phyloP scores from a whole-genome alignment of 2,329 filamentous ascomycete species.

The Sporothrix inflata region DNA sequence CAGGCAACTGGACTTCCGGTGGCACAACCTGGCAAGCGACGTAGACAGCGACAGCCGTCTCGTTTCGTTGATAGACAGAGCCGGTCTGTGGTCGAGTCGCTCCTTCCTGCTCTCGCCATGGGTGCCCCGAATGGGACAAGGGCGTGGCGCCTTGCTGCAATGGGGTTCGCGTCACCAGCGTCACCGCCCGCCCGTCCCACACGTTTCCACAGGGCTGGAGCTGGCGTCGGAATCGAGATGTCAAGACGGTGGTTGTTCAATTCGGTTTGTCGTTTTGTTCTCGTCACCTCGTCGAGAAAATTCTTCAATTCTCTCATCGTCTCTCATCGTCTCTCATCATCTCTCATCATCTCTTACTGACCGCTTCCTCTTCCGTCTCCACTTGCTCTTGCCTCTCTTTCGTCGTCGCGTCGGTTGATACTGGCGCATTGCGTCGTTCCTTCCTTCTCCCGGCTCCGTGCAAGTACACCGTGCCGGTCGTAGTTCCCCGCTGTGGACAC shows the following conservation, averaged over 20 bases:
- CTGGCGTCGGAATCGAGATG: not conserved
- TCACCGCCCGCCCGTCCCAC: constrained; percentile 14
- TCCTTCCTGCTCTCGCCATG: constrained; percentile 22
- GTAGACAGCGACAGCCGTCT: not conserved
- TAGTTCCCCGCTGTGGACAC: not conserved
- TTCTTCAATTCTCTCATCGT: not conserved
- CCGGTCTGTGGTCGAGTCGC: not conserved
- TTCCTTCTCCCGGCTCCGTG: not conserved
- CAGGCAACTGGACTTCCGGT: too few species aligned
- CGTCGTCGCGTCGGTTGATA: not conserved
- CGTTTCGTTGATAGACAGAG: too few species aligned
- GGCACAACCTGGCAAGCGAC: too few species aligned
- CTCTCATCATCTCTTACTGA: constrained; percentile 1
- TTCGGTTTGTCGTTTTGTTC: not conserved
- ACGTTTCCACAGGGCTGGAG: constrained; percentile 21
- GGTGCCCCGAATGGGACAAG: constrained; percentile 22
- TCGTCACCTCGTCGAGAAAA: not conserved
- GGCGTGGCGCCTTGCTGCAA: constrained; percentile 28
- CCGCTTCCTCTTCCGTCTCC: constrained; percentile 9
- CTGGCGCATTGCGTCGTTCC: not conserved
- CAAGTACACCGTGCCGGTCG: constrained; percentile 6
- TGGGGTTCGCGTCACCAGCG: constrained; percentile 23
- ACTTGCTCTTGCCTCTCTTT: not conserved
- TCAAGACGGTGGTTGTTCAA: not conserved
- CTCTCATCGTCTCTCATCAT: too few species aligned